Base-by-base conservation (phyloP, 805 yeast genomes). In the Candida verbasci region DNA sequence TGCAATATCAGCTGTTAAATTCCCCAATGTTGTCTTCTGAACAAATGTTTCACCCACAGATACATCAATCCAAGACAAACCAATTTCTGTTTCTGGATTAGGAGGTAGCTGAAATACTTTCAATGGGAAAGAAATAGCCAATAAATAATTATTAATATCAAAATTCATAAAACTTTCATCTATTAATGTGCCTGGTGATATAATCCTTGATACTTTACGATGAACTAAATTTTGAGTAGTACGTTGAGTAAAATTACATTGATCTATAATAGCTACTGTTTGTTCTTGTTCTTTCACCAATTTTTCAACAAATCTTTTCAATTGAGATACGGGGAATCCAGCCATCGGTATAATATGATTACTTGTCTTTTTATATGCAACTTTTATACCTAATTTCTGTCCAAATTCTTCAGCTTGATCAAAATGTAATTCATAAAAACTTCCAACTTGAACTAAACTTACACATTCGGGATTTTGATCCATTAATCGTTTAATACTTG, bases 141-240 rank as follows among this genome's bases (percentile, higher is more conserved):
- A 64, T 24, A 91, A 60, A 52, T 70, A 87, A 50, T 88, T 86
- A 47, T 84, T 84, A 32, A 75, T 72, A 41, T 76, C 76, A 39
- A 76, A 77, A 53, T 87, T 84, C 50, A 91, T 63, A 43, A 91
- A 80, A 0, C 83, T 78, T 48, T 91, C 97, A 50, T 86, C 96
- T 9, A 91, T 74, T 23, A 91, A 70, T 0, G 97, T 91, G 0
- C 98, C 98, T 0, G 97, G 96, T 0, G 97, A 82, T 2, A 93
- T 77, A 6, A 91, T 76, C 28, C 97, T 65, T 6, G 86, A 72
- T 0, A 93, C 78, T 23, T 85, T 80, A 31, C 98, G 66, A 28
- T 73, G 75, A 15, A 82, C 72, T 6, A 63, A 50, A 39, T 51
- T 50, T n/a, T 56, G 58, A 4, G 52, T 46, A 8, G 48, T 43